Conservation (phyloP, 805 yeast species). For the Candida jianshihensis region DNA sequence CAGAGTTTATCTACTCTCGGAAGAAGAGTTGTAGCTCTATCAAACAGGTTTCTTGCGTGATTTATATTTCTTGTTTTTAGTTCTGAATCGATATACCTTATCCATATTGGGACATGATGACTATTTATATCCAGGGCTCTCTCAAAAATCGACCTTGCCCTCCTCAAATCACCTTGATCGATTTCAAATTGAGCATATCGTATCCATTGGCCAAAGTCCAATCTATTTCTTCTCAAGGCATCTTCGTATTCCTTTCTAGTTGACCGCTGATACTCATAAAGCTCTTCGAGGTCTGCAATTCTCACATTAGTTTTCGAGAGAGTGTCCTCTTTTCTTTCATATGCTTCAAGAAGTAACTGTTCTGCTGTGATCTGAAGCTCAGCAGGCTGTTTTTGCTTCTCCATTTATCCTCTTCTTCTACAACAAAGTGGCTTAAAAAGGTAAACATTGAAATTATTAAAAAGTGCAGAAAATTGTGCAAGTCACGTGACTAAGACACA, state of each 20-base stretch:
- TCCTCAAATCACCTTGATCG: constrained; percentile 65
- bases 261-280: constrained; percentile 64
- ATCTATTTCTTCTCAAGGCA: constrained; percentile 77
- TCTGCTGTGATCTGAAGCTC: constrained; percentile 57
- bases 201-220: constrained; percentile 83
- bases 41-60: constrained; percentile 82
- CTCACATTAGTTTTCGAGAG: constrained; percentile 37
- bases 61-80: constrained; percentile 64
- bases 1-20: constrained; percentile 84
- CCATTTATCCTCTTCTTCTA: constrained; percentile 7
- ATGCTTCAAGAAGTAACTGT: constrained; percentile 56
- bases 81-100: constrained; percentile 74
- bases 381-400: constrained; percentile 37
- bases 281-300: constrained; percentile 73
- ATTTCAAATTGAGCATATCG: constrained; percentile 86
- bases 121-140: constrained; percentile 75
- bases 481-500: no score
- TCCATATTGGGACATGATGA: constrained; percentile 78
- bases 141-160: constrained; percentile 86
- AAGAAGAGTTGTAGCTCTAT: constrained; percentile 63
- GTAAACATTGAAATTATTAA: constrained; percentile 1
- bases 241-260: constrained; percentile 80
- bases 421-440: neutral
- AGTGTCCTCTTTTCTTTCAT: constrained; percentile 36
- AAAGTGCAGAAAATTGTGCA: neutral